Evolutionary conservation across 148 eudicot genomes (phyloP).

Genomic region (Tetragonia tetragonoides): DNA sequence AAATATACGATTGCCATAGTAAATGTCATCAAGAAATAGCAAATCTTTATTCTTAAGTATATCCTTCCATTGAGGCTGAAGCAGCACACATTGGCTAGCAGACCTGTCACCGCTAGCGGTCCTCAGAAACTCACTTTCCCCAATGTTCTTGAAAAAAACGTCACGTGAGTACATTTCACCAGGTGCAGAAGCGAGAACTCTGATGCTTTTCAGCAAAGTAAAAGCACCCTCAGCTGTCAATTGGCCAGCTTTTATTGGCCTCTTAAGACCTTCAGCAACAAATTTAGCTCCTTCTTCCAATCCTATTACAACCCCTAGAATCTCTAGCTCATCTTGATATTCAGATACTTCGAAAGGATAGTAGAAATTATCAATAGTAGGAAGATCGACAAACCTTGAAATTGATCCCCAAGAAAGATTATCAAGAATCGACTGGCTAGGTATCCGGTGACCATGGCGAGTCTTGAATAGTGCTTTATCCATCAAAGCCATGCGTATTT

Average conservation of each 20-base stretch:
- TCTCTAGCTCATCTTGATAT: conserved; percentile 9
- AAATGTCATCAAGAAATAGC: conserved; percentile 11
- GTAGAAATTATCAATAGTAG: conserved; percentile 27
- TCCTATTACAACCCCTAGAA: conserved; percentile 8
- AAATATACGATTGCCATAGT: conserved; percentile 9
- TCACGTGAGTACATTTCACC: neutral
- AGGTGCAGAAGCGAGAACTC: neutral
- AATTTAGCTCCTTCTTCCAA: conserved; percentile 7
- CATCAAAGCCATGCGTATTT: neutral
- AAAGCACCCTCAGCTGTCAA: conserved; percentile 9
- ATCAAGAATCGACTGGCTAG: conserved; percentile 8
- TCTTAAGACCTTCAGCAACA: neutral
- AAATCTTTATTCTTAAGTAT: conserved; percentile 1
- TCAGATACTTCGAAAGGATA: conserved; percentile 17
- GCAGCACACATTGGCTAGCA: conserved; percentile 4
- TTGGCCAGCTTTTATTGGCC: conserved; percentile 7
- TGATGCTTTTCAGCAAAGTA: neutral
- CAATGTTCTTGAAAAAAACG: neutral
- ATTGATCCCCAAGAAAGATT: conserved; percentile 24
- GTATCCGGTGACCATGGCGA: conserved; percentile 4
- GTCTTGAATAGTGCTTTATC: neutral
- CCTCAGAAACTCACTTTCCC: conserved; percentile 15
- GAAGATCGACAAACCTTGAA: conserved; percentile 25
- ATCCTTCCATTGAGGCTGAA: conserved; percentile 14
- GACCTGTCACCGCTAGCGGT: neutral